These are phyloP conservation scores for Panicum miliaceum DNA, from an alignment of 176 grass and related monocot species.

Conservation along the genomic window DNA sequence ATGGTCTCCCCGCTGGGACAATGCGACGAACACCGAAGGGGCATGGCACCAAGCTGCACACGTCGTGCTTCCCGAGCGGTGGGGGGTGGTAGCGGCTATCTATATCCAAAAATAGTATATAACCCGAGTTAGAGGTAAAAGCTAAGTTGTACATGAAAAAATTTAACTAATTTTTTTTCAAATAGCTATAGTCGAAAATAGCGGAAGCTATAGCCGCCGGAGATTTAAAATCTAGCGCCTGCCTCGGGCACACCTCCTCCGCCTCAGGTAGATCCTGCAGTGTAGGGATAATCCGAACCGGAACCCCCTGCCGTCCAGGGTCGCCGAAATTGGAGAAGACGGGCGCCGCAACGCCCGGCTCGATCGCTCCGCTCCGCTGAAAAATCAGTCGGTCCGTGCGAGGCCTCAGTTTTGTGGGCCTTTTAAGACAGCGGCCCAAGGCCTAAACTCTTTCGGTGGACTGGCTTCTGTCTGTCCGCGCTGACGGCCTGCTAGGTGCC, in stretches of 20 bases:
- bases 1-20: neutral
- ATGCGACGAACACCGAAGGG: neutral
- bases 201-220: neutral
- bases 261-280: neutral
- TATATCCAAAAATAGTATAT: too few species aligned
- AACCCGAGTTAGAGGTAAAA: too few species aligned
- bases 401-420: too few species aligned
- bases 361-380: neutral
- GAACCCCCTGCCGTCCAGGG: neutral
- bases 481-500: too few species aligned
- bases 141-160: too few species aligned
- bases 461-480: too few species aligned
- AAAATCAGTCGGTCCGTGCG: neutral
- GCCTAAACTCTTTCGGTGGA: too few species aligned
- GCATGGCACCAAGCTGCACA: neutral
- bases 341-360: neutral
- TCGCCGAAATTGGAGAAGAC: neutral
- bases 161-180: too few species aligned
- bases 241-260: neutral
- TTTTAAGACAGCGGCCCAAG: too few species aligned
- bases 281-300: neutral
- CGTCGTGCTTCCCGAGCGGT: neutral
- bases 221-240: too few species aligned
- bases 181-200: too few species aligned
- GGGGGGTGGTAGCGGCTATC: too few species aligned